These are phyloP conservation scores for Penicillium oxalicum DNA, from an alignment of 2,329 filamentous ascomycete species.

Conservation along the genomic window DNA sequence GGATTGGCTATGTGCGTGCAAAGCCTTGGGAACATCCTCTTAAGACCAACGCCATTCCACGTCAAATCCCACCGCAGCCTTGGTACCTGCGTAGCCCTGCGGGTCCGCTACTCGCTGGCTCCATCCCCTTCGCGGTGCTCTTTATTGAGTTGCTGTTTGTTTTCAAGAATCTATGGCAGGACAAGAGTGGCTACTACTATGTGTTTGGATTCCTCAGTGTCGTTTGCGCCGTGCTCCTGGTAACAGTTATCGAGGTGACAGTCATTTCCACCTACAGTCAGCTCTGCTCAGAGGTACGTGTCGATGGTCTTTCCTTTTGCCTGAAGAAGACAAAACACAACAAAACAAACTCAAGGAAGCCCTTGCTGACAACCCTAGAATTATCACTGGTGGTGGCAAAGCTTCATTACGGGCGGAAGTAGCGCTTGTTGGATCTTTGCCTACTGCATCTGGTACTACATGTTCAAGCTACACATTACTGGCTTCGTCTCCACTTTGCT, in stretches of 20 bases:
- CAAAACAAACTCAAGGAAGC: not conserved
- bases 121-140: slow-evolving; percentile 79
- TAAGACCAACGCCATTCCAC: slow-evolving; percentile 64
- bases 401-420: slow-evolving; percentile 70
- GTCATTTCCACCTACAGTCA: slow-evolving; percentile 77
- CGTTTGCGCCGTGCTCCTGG: slow-evolving; percentile 63
- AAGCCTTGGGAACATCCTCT: slow-evolving; percentile 75
- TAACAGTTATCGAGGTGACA: slow-evolving; percentile 77
- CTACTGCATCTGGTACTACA: slow-evolving; percentile 81
- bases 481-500: slow-evolving; percentile 73
- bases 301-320: not conserved
- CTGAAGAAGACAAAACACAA: too few relatives aligned
- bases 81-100: slow-evolving; percentile 67
- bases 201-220: slow-evolving; percentile 80
- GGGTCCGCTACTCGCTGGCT: slow-evolving; percentile 63
- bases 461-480: slow-evolving; percentile 70
- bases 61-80: slow-evolving; percentile 66
- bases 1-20: slow-evolving; percentile 64
- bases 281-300: slow-evolving; percentile 64
- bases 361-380: slow-evolving; percentile 46
- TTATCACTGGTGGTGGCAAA: slow-evolving; percentile 90
- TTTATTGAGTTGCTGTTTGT: slow-evolving; percentile 84
- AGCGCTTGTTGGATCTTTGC: slow-evolving; percentile 75
- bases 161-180: slow-evolving; percentile 82
- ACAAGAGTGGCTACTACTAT: slow-evolving; percentile 89